A percentile compares a stretch with the other conserved stretches of the same genome.
These are phyloP conservation scores for Fusarium subglutinans DNA, from an alignment of 2,329 filamentous ascomycete species.

Conservation along the genomic window DNA sequence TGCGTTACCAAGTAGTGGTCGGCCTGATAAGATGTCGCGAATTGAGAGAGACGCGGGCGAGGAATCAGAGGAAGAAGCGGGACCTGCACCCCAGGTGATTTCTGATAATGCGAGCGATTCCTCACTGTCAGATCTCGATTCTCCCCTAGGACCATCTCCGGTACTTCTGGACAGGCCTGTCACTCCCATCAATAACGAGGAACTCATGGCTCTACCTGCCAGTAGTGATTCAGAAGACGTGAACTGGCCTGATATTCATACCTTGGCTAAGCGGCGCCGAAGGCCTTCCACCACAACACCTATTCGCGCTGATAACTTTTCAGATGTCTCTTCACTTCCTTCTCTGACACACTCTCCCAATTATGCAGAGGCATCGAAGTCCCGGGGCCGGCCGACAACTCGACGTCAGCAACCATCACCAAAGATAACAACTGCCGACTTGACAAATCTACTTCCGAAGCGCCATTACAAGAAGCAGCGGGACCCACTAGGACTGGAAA, in stretches of 20 bases:
- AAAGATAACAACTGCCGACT: slow-evolving; percentile 63
- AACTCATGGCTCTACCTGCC: slow-evolving; percentile 63
- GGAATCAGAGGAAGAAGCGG: slow-evolving; percentile 22
- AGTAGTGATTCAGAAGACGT: slow-evolving; percentile 62
- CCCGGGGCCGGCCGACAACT: slow-evolving; percentile 45
- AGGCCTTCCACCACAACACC: slow-evolving; percentile 51
- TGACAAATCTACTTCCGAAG: slow-evolving; percentile 64
- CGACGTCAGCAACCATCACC: slow-evolving; percentile 51
- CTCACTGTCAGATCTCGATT: slow-evolving; percentile 50
- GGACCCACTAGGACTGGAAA: slow-evolving; percentile 53
- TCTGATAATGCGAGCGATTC: slow-evolving; percentile 48
- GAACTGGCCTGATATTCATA: slow-evolving; percentile 63
- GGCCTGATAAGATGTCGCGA: slow-evolving; percentile 50
- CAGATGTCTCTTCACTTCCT: slow-evolving; percentile 69
- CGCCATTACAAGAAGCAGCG: slow-evolving; percentile 55
- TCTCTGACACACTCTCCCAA: slow-evolving; percentile 75
- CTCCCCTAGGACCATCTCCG: slow-evolving; percentile 47
- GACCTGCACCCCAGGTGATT: slow-evolving; percentile 5
- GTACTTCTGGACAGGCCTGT: slow-evolving; percentile 44
- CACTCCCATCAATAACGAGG: slow-evolving; percentile 59
- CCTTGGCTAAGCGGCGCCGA: slow-evolving; percentile 58
- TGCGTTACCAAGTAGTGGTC: slow-evolving; percentile 50
- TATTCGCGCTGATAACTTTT: slow-evolving; percentile 53
- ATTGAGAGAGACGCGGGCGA: slow-evolving; percentile 37
- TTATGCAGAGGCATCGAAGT: slow-evolving; percentile 47